Evolutionary conservation across 768 basidiomycete genomes (phyloP).

Genomic region (Boletus patriciae): DNA sequence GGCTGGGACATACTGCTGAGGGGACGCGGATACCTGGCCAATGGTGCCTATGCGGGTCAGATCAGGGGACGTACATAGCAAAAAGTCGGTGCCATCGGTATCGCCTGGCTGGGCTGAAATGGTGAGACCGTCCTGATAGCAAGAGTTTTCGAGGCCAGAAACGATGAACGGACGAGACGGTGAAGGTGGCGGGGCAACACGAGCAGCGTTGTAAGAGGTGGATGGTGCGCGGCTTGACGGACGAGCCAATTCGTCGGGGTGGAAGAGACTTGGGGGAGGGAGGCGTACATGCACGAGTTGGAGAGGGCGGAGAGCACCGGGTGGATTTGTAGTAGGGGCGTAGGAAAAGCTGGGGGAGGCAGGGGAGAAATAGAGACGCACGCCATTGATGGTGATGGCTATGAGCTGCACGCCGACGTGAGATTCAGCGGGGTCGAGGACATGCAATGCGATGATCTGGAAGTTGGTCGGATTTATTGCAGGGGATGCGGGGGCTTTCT

Average conservation of each 20-base stretch:
- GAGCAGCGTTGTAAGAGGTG: conserved; percentile 48
- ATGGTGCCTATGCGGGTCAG: conserved; percentile 68
- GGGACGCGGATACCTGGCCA: conserved; percentile 57
- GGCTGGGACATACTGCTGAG: conserved; percentile 35
- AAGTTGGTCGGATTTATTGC: conserved; percentile 70
- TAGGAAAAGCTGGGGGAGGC: conserved; percentile 50
- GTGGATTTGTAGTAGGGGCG: conserved; percentile 32
- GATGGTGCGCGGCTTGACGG: conserved; percentile 46
- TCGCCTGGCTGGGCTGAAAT: conserved; percentile 76
- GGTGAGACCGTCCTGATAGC: conserved; percentile 65
- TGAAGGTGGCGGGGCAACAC: conserved; percentile 42
- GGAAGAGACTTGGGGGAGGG: conserved; percentile 71
- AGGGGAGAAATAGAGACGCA: conserved; percentile 80
- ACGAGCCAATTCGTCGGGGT: conserved; percentile 68
- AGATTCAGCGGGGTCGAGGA: conserved; percentile 65
- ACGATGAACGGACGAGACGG: conserved; percentile 58
- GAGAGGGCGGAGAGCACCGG: conserved; percentile 41
- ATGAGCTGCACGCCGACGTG: conserved; percentile 72
- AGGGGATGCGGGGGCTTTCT: conserved; percentile 78
- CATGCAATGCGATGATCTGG: conserved; percentile 67
- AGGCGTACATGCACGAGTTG: conserved; percentile 78
- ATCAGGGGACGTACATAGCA: conserved; percentile 76
- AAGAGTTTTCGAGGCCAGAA: conserved; percentile 58
- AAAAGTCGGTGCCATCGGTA: conserved; percentile 68
- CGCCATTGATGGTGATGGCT: conserved; percentile 78